Evolutionary conservation across 2,329 filamentous ascomycete species (phyloP), one percentile per base, ranked within the genome.

Genomic region (Coleophoma eucalyptorum): DNA sequence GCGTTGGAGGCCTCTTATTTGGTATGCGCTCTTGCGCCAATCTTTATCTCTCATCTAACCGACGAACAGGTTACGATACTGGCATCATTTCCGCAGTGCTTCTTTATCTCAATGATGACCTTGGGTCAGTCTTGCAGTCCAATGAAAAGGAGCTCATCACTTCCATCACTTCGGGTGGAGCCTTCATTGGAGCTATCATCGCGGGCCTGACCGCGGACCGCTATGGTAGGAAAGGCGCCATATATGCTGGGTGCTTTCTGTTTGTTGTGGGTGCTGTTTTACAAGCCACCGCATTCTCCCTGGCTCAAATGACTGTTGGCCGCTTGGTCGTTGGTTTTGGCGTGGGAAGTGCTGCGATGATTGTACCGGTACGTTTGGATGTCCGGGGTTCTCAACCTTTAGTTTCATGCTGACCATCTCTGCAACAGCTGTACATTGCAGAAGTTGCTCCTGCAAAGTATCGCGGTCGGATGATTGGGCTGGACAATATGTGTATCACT

Each of bases 1-100:
- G 82, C 12, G 81, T 87, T 48, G 83, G 81, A 55, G 83, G 83
- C 5, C 71, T 87, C 1, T 65, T 87, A 0, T 86, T 87, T 67
- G 83, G 83, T 59, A 49, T 13, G 33, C n/a, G 31, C 50, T 48
- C 42, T 26, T n/a, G 26, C 43, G 6, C 44, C 26, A 57, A n/a
- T n/a, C 34, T 20, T 32, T 3, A 63, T 64, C 15, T 54, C 38
- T 11, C 54, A 56, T 2, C 57, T 62, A 42, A 62, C 62, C 26
- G 6, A 34, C 2, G 11, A n/a, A 31, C 65, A 54, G 71, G 73
- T 13, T 78, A 78, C 58, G 75, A 75, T 54, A 77, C 68, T 42
- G 74, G 66, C 37, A 68, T 70, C 61, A 76, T 71, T 49, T 75
- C 66, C 18, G 74, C 68, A 0, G 72, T 75, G 10, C 63, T 75